Evolutionary conservation across 2,329 filamentous ascomycete genomes (phyloP), one percentile per base, ranked within the genome.

Genomic region (Epichloe scottii): DNA sequence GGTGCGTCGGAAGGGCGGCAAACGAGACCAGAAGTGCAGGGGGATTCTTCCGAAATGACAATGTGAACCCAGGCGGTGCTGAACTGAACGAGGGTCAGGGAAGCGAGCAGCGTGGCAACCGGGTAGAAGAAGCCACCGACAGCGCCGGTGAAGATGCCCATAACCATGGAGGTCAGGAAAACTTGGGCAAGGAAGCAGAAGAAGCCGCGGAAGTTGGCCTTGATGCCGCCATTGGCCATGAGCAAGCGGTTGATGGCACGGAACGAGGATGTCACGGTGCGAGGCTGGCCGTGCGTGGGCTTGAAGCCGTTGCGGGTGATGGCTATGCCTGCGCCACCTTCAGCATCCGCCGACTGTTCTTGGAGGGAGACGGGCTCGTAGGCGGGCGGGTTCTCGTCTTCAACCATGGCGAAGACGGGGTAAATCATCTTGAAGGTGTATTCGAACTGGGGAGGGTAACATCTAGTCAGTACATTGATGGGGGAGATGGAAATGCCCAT

Each of bases 21-120:
- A 76, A 52, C 88, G 85, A 60, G 76, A 71, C 68, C 77, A 86
- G 73, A 84, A 89, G 58, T 70, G 71, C 64, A 78, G 77, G 46
- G 62, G 51, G 78, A 83, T 5, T 82, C 80, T 49, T 80, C 74
- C 2, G 87, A 83, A 62, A 96, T 89, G 63, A 95, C 80, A 60
- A 87, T 83, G 66, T 95, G 89, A 3, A 89, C 87, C 89, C 89
- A 95, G 49, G 81, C 77, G 58, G 90, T 78, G 64, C 81, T 78
- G 53, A 91, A 66, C 60, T 85, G 85, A 38, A 84, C 78, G 34
- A 87, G 71, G 19, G 77, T 66, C 21, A 91, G 66, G 48, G 78
- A 74, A 26, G 79, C 73, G 41, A 85, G 52, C 47, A 84, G 73
- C 49, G 74, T 74, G 50, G 60, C 60, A 44, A 63, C 26, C 44